phyloP scores from a whole-genome alignment of 805 yeast genomes.

The Candida palmyrensis region DNA sequence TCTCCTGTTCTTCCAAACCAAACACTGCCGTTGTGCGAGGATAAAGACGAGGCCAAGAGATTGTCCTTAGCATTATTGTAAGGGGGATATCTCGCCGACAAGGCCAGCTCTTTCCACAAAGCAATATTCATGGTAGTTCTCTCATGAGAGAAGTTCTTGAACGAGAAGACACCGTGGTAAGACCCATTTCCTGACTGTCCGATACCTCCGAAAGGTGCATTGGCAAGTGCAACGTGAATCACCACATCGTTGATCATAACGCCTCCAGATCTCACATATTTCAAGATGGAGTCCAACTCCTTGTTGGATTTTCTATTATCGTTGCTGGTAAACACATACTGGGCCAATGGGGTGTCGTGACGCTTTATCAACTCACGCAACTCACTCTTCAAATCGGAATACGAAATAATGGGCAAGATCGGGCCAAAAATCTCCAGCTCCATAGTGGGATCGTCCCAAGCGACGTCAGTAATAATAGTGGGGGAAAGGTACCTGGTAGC shows the following conservation, averaged over 20 bases:
- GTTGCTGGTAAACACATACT: conserved; percentile 56
- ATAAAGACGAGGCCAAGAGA: conserved; percentile 20
- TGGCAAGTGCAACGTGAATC: conserved; percentile 60
- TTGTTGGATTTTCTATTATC: conserved; percentile 42
- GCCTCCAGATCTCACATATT: conserved; percentile 66
- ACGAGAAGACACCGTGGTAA: conserved; percentile 64
- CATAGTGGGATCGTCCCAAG: conserved; percentile 69
- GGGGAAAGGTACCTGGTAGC: conserved; percentile 58
- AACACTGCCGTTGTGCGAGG: conserved; percentile 25
- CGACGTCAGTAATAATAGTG: conserved; percentile 60
- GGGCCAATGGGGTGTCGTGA: conserved; percentile 78
- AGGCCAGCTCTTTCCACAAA: conserved; percentile 54
- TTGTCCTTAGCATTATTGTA: conserved; percentile 31
- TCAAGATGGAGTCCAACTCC: conserved; percentile 37
- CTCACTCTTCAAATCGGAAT: conserved; percentile 39
- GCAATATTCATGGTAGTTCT: conserved; percentile 64
- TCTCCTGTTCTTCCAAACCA: conserved; percentile 38
- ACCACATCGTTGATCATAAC: conserved; percentile 65
- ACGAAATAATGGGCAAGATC: conserved; percentile 66
- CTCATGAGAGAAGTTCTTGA: conserved; percentile 65
- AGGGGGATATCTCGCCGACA: conserved; percentile 68
- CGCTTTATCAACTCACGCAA: conserved; percentile 37
- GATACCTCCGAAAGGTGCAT: conserved; percentile 88
- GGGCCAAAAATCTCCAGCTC: conserved; percentile 81
- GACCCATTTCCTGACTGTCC: conserved; percentile 80